A percentile compares a stretch with the other conserved stretches of the same genome.
These are phyloP conservation scores for Beauveria brongniartii DNA, from an alignment of 2,329 filamentous ascomycete species.

Conservation along the genomic window DNA sequence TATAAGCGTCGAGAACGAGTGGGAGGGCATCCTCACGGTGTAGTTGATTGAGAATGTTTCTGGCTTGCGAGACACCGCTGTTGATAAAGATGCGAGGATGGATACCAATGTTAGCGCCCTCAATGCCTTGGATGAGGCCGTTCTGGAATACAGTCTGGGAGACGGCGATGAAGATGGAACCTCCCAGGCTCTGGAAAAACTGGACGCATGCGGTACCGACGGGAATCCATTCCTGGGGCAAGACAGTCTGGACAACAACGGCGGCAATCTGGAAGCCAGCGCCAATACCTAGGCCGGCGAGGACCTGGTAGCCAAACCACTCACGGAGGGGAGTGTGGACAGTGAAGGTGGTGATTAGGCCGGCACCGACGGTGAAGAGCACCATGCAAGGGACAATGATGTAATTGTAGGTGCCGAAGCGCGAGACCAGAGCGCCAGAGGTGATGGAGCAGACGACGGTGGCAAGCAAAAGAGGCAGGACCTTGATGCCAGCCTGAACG, in stretches of 20 bases:
- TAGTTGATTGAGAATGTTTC: conserved; percentile 33
- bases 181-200: conserved; percentile 37
- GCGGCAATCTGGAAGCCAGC: conserved; percentile 33
- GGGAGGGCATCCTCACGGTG: conserved; percentile 32
- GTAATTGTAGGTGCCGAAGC: conserved; percentile 32
- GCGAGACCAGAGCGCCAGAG: conserved; percentile 23
- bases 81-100: conserved; percentile 40
- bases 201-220: conserved; percentile 34
- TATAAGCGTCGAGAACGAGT: conserved; percentile 40
- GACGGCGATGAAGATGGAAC: conserved; percentile 41
- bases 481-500: conserved; percentile 18
- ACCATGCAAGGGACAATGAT: conserved; percentile 28
- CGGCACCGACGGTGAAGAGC: conserved; percentile 24
- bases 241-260: conserved; percentile 35
- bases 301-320: conserved; percentile 38
- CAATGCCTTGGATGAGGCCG: conserved; percentile 46
- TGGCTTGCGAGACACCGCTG: conserved; percentile 43
- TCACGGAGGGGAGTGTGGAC: conserved; percentile 22
- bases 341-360: conserved; percentile 32
- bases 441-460: conserved; percentile 8
- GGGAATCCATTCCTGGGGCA: conserved; percentile 32
- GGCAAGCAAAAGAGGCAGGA: conserved; percentile 14
- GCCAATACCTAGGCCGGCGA: conserved; percentile 35
- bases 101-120: conserved; percentile 34
- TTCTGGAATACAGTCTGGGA: conserved; percentile 62